Base-by-base conservation (phyloP, 2,329 filamentous ascomycete species). In the Colletotrichum higginsianum region DNA sequence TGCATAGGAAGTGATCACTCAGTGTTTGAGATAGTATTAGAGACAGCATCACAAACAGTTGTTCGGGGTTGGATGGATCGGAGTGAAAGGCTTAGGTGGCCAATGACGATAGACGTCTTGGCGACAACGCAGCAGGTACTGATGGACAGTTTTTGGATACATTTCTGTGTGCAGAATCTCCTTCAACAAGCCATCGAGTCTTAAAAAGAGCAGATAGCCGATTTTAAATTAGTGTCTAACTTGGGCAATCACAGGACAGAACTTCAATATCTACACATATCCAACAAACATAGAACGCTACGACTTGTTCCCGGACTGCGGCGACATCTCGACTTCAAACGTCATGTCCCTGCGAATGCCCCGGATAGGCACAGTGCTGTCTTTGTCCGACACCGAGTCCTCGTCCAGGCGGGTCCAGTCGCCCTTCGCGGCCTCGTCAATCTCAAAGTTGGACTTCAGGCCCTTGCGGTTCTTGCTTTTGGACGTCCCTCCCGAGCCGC, bases 341-440 rank as follows among this genome's bases (percentile, higher is more conserved):
- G 63, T 68, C 63, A 61, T 57, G 16, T 74, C 65, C 62, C 49
- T 73, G 4, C 70, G 55, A 52, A 74, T 73, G 3, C 72, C 72
- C 8, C 55, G 61, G 11, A 73, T 73, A 12, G 70, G 72, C 50
- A 67, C 70, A 3, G 73, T 74, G 63, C 73, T 74, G 44, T 71
- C 70, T 26, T 74, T 74, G 35, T 74, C 73, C 7, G 70, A 74
- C 1, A 23, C 63, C 3, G 30, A 71, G 38, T 73, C 71, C 46
- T 74, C 73, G 16, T 74, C 65, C 12, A 74, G 73, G 8, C 71
- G 73, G 3, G 70, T 74, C 73, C 73, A 74, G 16, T 73, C 62
- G 7, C 70, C 72, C 13, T 74, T 61, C 0, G 64, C 72, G 13
- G 62, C 60, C 12, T 68, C 58, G 26, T 60, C 69, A 7, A 61